phyloP scores from a whole-genome alignment of 2,329 filamentous ascomycete species.

The Paecilomyces formosus region DNA sequence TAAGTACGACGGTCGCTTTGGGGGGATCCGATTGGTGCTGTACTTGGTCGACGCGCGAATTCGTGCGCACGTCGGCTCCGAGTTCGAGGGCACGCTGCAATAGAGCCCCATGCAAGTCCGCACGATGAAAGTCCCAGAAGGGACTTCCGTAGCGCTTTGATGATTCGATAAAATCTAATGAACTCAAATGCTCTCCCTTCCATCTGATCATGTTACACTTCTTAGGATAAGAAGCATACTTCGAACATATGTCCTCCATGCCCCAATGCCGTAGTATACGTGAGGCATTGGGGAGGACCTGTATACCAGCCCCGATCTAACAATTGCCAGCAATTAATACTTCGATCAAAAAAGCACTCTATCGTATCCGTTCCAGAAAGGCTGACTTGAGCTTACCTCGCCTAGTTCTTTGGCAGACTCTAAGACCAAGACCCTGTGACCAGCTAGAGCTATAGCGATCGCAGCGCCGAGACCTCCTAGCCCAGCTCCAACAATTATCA shows the following conservation, averaged over 20 bases:
- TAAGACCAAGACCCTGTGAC: conserved; percentile 20
- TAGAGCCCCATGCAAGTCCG: conserved; percentile 52
- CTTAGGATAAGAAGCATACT: conserved; percentile 34
- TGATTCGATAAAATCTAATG: conserved; percentile 42
- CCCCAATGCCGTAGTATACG: conserved; percentile 31
- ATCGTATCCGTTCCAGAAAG: background rate
- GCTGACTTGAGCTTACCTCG: conserved; percentile 7
- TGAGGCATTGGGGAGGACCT: conserved; percentile 38
- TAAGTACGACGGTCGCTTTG: conserved; percentile 31
- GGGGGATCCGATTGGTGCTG: conserved; percentile 36
- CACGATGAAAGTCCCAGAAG: conserved; percentile 55
- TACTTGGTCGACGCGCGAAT: conserved; percentile 40
- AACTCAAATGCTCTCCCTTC: conserved; percentile 44
- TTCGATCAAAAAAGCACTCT: background rate
- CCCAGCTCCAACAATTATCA: conserved; percentile 24
- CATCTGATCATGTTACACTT: conserved; percentile 46
- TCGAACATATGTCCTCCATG: conserved; percentile 33
- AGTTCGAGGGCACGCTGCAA: conserved; percentile 45
- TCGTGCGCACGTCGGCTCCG: conserved; percentile 46
- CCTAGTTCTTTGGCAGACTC: conserved; percentile 23
- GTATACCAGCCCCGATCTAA: conserved; percentile 60
- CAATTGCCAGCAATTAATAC: background rate
- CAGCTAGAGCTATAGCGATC: conserved; percentile 17
- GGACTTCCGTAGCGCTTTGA: conserved; percentile 40
- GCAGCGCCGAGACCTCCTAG: conserved; percentile 23